A percentile compares a stretch with the other conserved stretches of the same genome.
These are phyloP conservation scores for Polyporus tsugae DNA, from an alignment of 1,284 basidiomycete genomes.

Conservation along the genomic window DNA sequence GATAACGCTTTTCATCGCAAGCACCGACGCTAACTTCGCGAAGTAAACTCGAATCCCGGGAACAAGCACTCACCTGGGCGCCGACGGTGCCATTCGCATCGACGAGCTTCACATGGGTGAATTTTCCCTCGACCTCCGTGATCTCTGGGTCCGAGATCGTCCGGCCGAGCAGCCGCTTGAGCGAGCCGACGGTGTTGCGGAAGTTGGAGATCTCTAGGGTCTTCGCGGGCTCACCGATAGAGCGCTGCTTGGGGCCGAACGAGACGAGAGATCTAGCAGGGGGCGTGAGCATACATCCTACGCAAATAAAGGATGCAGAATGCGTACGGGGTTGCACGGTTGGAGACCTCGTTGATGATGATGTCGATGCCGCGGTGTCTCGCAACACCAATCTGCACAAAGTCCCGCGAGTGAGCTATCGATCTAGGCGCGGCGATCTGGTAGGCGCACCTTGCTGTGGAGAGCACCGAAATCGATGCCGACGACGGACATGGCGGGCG, in stretches of 20 bases:
- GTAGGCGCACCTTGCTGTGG: slow-evolving; percentile 75
- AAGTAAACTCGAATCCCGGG: neutral
- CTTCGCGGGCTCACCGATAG: slow-evolving; percentile 93
- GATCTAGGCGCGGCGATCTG: slow-evolving; percentile 20
- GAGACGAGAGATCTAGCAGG: slow-evolving; percentile 84
- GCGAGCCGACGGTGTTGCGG: slow-evolving; percentile 91
- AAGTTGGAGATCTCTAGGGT: slow-evolving; percentile 98
- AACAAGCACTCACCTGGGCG: slow-evolving; percentile 67
- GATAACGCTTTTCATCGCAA: neutral
- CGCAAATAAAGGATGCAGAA: neutral
- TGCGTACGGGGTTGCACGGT: slow-evolving; percentile 90
- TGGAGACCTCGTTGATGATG: slow-evolving; percentile 95
- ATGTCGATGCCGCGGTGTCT: slow-evolving; percentile 95
- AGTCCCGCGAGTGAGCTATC: slow-evolving; percentile 30
- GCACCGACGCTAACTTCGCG: neutral
- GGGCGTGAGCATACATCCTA: neutral
- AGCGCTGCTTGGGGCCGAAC: slow-evolving; percentile 88
- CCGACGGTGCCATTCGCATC: slow-evolving; percentile 87
- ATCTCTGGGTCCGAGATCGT: slow-evolving; percentile 82
- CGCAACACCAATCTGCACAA: slow-evolving; percentile 86
- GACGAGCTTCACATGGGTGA: slow-evolving; percentile 84
- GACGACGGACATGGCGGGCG: slow-evolving; percentile 80
- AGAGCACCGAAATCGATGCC: slow-evolving; percentile 92
- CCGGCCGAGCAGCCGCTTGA: slow-evolving; percentile 90
- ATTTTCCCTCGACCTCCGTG: slow-evolving; percentile 86